Conservation (phyloP, 352 stramenopile species). For the Aphanomyces stellatus region DNA sequence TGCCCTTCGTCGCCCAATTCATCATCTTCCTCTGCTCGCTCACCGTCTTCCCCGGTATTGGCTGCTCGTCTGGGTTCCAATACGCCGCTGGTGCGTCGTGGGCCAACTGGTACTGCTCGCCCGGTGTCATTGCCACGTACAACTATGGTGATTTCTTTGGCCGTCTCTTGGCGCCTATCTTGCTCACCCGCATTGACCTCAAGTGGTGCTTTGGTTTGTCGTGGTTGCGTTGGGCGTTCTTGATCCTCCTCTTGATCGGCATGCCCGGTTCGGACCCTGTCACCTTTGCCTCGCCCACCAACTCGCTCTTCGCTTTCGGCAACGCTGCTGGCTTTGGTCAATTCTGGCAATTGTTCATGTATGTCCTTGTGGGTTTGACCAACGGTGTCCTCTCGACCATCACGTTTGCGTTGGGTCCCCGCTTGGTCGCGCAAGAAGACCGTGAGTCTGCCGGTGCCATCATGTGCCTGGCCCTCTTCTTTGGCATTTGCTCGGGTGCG, state of each 20-base stretch:
- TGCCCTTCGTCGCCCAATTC: slow-evolving; percentile 42
- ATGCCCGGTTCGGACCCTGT: slow-evolving; percentile 24
- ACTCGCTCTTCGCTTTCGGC: slow-evolving; percentile 7
- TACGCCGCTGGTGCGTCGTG: not conserved
- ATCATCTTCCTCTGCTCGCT: slow-evolving; percentile 53
- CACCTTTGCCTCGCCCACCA: not conserved
- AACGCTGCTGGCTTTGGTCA: not conserved
- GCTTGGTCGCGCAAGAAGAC: slow-evolving; percentile 43
- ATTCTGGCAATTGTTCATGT: slow-evolving; percentile 27
- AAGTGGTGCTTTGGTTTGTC: slow-evolving; percentile 35
- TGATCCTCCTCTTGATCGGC: slow-evolving; percentile 46
- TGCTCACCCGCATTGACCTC: slow-evolving; percentile 54
- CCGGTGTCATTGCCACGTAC: slow-evolving; percentile 44
- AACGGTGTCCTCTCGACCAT: slow-evolving; percentile 52
- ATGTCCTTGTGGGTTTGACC: slow-evolving; percentile 38
- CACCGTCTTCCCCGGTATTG: slow-evolving; percentile 40
- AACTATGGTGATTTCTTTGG: slow-evolving; percentile 60
- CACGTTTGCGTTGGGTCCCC: slow-evolving; percentile 46
- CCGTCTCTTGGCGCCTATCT: slow-evolving; percentile 35
- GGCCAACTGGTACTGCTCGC: slow-evolving; percentile 39
- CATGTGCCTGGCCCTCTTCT: slow-evolving; percentile 50
- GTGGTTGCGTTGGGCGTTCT: slow-evolving; percentile 36
- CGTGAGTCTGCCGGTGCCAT: slow-evolving; percentile 44
- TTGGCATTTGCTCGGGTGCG: slow-evolving; percentile 38
- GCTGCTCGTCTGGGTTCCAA: slow-evolving; percentile 30